Percentiles rank a stretch among this genome's conserved stretches.
Conservation (phyloP, 768 basidiomycete genomes). For the Leccinum rimulosum region DNA sequence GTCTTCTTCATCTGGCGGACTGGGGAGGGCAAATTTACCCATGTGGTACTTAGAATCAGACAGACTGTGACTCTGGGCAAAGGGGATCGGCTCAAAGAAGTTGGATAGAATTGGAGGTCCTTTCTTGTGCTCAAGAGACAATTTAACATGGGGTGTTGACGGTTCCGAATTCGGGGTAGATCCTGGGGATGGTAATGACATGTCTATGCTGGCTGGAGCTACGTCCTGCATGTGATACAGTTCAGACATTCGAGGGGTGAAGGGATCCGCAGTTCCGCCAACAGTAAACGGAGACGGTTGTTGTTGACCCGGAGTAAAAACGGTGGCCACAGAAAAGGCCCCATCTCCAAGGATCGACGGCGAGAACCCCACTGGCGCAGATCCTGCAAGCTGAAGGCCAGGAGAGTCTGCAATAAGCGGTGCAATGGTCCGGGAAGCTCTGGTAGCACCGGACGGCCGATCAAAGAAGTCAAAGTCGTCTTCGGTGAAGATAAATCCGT, state of each 20-base stretch:
- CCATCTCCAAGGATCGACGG: slow-evolving; percentile 32
- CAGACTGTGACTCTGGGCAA: slow-evolving; percentile 57
- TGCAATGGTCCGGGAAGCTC: slow-evolving; percentile 18
- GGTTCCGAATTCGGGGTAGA: slow-evolving; percentile 50
- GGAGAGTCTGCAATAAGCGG: slow-evolving; percentile 19
- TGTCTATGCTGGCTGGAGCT: slow-evolving; percentile 37
- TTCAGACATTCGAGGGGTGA: slow-evolving; percentile 23
- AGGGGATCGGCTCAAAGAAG: slow-evolving; percentile 73
- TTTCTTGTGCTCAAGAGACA: slow-evolving; percentile 32
- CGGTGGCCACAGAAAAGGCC: slow-evolving; percentile 21
- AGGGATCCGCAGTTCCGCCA: slow-evolving; percentile 19
- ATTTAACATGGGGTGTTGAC: slow-evolving; percentile 51
- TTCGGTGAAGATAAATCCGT: slow-evolving; percentile 63
- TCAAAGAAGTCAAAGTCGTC: slow-evolving; percentile 92
- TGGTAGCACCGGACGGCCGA: slow-evolving; percentile 39
- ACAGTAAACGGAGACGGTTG: slow-evolving; percentile 30
- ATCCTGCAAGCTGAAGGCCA: slow-evolving; percentile 33
- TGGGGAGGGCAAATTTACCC: slow-evolving; percentile 73
- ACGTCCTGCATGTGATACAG: slow-evolving; percentile 24
- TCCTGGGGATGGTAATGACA: slow-evolving; percentile 51
- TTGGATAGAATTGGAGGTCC: slow-evolving; percentile 20
- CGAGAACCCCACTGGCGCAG: slow-evolving; percentile 35
- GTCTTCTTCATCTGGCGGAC: slow-evolving; percentile 55
- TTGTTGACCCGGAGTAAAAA: slow-evolving; percentile 29
- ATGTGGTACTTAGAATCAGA: slow-evolving; percentile 71